Evolutionary conservation across 495 filamentous ascomycete species (phyloP).

Genomic region (Xylaria acuta): DNA sequence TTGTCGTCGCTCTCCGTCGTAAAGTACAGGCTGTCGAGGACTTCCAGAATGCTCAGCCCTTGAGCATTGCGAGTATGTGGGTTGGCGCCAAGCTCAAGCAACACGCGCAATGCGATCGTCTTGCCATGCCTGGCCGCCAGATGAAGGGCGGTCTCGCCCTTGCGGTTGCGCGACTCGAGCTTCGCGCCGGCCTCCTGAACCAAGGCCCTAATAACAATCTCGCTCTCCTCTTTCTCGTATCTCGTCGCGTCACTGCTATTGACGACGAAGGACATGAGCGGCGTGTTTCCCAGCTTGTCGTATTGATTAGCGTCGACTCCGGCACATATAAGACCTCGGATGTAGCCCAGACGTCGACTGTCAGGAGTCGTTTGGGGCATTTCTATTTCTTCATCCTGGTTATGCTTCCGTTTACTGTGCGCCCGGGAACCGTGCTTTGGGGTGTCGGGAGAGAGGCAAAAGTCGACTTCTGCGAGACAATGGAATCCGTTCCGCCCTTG

Average conservation of each 20-base stretch:
- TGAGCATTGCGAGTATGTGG: constrained; percentile 49
- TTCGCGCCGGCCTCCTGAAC: constrained; percentile 40
- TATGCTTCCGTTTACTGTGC: constrained; percentile 36
- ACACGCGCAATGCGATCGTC: constrained; percentile 49
- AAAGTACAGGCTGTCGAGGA: constrained; percentile 41
- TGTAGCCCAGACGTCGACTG: constrained; percentile 37
- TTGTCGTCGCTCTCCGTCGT: constrained; percentile 34
- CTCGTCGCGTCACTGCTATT: constrained; percentile 47
- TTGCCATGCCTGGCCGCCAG: constrained; percentile 51
- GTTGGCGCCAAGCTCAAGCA: constrained; percentile 52
- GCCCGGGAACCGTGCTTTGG: constrained; percentile 10
- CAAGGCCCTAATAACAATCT: constrained; percentile 44
- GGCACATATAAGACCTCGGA: constrained; percentile 43
- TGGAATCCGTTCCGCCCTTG: constrained; percentile 57
- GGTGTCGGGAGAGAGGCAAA: constrained; percentile 21
- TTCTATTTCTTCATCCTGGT: constrained; percentile 32
- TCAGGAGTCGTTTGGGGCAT: constrained; percentile 6
- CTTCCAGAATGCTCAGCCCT: constrained; percentile 46
- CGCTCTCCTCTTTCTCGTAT: constrained; percentile 46
- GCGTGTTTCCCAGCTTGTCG: constrained; percentile 48
- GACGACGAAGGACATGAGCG: constrained; percentile 54
- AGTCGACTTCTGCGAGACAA: constrained; percentile 53
- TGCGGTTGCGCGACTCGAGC: constrained; percentile 50
- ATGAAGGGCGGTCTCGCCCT: constrained; percentile 55
- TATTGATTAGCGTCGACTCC: constrained; percentile 53